These are phyloP conservation scores for Syncephalastrum monosporum DNA, from an alignment of 371 early-diverging fungal genomes.

Conservation along the genomic window DNA sequence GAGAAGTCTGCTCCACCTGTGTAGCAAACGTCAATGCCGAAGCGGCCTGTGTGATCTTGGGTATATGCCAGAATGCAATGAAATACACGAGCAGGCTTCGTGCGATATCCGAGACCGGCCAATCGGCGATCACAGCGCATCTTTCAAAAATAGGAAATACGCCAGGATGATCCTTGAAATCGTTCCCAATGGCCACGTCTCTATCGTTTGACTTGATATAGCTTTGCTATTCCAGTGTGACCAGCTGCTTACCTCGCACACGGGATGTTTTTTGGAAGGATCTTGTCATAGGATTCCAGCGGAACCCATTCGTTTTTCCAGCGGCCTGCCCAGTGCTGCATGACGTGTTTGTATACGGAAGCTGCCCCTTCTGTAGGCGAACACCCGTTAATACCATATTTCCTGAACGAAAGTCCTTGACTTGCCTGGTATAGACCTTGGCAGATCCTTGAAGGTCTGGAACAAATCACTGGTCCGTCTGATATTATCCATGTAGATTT, in stretches of 20 bases:
- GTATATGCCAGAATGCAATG: slow-evolving; percentile 51
- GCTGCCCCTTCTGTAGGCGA: too few species aligned
- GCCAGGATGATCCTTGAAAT: slow-evolving; percentile 47
- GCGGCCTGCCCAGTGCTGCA: too few species aligned
- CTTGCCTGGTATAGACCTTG: slow-evolving; percentile 11
- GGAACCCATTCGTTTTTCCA: slow-evolving; percentile 1
- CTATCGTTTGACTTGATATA: slow-evolving; percentile 6
- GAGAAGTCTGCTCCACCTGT: slow-evolving; percentile 40
- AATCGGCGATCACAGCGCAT: slow-evolving; percentile 16
- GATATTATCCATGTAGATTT: slow-evolving; percentile 38
- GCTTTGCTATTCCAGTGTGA: background rate
- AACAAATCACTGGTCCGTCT: slow-evolving; percentile 36
- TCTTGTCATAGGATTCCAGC: slow-evolving; percentile 36
- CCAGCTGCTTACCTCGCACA: slow-evolving; percentile 20
- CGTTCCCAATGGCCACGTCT: slow-evolving; percentile 43
- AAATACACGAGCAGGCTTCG: slow-evolving; percentile 44
- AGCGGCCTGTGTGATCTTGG: slow-evolving; percentile 26
- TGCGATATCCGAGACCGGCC: slow-evolving; percentile 25
- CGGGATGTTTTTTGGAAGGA: slow-evolving; percentile 37
- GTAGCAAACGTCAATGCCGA: slow-evolving; percentile 36
- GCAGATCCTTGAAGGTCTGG: slow-evolving; percentile 17
- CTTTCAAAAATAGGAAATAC: slow-evolving; percentile 37
- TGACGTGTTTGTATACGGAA: too few species aligned
- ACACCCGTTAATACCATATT: background rate
- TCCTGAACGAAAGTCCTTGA: slow-evolving; percentile 1